Conservation (phyloP, 106 monocot genomes). For the Posidonia australis region DNA sequence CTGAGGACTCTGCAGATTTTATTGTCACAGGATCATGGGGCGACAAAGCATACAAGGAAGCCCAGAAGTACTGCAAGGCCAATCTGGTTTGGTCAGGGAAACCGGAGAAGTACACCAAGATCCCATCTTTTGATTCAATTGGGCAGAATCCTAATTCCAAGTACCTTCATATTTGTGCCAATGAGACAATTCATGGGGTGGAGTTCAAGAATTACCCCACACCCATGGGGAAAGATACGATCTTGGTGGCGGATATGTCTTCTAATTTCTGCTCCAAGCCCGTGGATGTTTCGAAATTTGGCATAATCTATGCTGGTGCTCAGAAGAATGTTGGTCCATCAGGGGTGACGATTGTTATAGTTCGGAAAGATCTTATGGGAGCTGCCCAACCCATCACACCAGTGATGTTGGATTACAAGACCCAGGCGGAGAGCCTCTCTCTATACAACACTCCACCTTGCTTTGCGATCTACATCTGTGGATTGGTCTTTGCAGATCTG, state of each 20-base stretch:
- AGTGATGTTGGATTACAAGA: conserved; percentile 97
- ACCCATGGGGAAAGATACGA: conserved; percentile 22
- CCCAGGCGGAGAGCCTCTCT: conserved; percentile 54
- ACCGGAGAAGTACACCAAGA: conserved; percentile 72
- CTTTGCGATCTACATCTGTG: conserved; percentile 81
- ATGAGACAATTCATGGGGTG: conserved; percentile 97
- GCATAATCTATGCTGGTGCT: conserved; percentile 87
- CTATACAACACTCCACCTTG: conserved; percentile 99
- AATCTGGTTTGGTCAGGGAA: conserved; percentile 73
- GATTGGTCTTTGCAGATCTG: conserved; percentile 75
- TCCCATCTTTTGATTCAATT: conserved; percentile 48
- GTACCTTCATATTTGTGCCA: conserved; percentile 88
- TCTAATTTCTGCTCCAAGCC: conserved; percentile 99
- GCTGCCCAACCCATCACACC: conserved; percentile 69
- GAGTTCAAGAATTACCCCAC: conserved; percentile 90
- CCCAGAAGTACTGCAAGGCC: conserved; percentile 65
- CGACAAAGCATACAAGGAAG: conserved; percentile 91
- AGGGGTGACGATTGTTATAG: conserved; percentile 79
- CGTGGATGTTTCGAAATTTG: conserved; percentile 87
- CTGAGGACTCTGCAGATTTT: conserved; percentile 47
- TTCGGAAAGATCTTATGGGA: conserved; percentile 70
- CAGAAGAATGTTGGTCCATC: conserved; percentile 99
- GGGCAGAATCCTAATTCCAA: conserved; percentile 48
- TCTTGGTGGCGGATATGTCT: conserved; percentile 95
- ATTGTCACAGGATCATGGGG: conserved; percentile 93